Evolutionary conservation across 257 asterid genomes (phyloP).

Genomic region (Jasminum sambac): DNA sequence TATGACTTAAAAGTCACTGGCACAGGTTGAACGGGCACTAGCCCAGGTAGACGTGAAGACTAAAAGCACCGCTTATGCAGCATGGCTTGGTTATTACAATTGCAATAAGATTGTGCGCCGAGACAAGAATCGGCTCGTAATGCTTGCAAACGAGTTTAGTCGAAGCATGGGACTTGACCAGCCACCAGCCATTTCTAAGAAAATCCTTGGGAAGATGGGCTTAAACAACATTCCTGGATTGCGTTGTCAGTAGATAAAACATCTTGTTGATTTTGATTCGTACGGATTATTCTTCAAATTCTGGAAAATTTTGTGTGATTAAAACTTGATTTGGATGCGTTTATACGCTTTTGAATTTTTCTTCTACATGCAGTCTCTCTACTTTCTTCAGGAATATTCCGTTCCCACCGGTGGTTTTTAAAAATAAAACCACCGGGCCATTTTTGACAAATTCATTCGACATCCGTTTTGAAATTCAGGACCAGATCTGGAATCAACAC

Average conservation of each 20-base stretch:
- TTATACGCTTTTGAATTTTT: too few species aligned
- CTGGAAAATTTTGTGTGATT: background rate
- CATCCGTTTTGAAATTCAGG: too few species aligned
- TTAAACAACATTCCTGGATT: conserved; percentile 84
- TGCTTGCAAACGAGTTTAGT: conserved; percentile 90
- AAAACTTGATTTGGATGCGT: too few species aligned
- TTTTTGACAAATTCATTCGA: too few species aligned
- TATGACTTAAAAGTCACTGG: background rate
- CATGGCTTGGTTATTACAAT: conserved; percentile 98
- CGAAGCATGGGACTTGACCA: conserved; percentile 83
- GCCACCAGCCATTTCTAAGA: conserved; percentile 89
- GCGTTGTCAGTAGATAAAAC: conserved; percentile 33
- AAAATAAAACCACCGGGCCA: too few species aligned
- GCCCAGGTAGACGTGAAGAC: conserved; percentile 71
- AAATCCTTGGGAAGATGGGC: conserved; percentile 90
- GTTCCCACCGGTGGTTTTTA: too few species aligned
- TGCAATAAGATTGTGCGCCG: conserved; percentile 65
- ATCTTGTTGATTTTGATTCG: background rate
- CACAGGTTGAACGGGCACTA: conserved; percentile 72
- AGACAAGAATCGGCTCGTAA: conserved; percentile 73
- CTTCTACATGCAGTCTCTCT: too few species aligned
- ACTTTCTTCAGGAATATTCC: too few species aligned
- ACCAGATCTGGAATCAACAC: too few species aligned
- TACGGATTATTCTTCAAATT: background rate
- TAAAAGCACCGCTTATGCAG: conserved; percentile 91